These are phyloP conservation scores for Gossypium ekmanianum DNA, from an alignment of 345 rosid genomes.

Conservation along the genomic window DNA sequence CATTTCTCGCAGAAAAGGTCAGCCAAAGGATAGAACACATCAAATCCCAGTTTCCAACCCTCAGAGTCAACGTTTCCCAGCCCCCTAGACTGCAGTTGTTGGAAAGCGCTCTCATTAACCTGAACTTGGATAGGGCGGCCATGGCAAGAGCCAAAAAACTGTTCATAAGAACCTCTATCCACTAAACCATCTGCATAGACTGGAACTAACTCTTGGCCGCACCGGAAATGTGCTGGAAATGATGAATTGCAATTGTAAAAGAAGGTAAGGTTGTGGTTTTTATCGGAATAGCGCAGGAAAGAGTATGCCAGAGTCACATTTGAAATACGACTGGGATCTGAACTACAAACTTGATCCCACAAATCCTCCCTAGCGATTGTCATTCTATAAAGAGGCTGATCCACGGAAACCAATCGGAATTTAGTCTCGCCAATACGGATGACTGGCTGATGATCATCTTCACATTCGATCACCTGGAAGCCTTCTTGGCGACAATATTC, in stretches of 20 bases:
- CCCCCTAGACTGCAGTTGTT: no score
- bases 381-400: background rate
- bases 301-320: background rate
- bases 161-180: no score
- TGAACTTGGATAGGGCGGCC: background rate
- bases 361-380: background rate
- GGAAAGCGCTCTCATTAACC: background rate
- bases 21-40: background rate
- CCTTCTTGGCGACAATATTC: background rate
- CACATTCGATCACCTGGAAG: background rate
- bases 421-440: background rate
- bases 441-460: background rate
- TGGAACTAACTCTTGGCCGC: background rate
- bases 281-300: background rate
- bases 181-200: background rate
- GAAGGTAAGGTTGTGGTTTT: background rate
- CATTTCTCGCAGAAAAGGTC: background rate
- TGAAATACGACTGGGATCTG: background rate
- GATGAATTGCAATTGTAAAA: background rate
- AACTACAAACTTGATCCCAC: background rate
- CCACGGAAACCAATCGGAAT: background rate
- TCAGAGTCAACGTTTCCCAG: rapidly evolving
- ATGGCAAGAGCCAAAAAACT: rapidly evolving
- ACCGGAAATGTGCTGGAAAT: rapidly evolving
- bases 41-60: background rate